phyloP scores from a whole-genome alignment of 1,284 basidiomycete genomes.

The Microbotryum silenes-acaulis region DNA sequence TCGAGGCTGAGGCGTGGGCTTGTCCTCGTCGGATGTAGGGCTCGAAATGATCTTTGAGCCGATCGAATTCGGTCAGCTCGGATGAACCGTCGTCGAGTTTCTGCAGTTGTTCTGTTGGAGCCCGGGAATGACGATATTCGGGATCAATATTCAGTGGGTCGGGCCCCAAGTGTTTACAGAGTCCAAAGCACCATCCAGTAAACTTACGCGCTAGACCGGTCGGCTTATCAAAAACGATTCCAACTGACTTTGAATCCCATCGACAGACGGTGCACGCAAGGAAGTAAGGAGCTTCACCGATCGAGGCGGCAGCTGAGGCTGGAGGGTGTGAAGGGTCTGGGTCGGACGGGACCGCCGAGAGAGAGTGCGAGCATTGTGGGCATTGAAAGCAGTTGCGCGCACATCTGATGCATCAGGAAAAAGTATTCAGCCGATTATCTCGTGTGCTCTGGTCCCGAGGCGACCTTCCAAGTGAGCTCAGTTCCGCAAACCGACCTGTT shows the following conservation, averaged over 20 bases:
- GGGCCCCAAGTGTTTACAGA: background rate
- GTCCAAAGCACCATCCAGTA: background rate
- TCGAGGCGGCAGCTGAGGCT: constrained; percentile 38
- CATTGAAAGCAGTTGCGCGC: constrained; percentile 96
- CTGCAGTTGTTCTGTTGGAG: constrained; percentile 66
- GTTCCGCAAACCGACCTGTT: constrained; percentile 55
- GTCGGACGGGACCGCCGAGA: constrained; percentile 80
- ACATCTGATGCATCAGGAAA: constrained; percentile 54
- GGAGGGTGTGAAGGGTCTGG: constrained; percentile 51
- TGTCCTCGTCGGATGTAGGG: constrained; percentile 53
- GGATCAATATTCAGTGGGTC: background rate
- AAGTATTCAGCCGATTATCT: background rate
- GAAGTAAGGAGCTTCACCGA: constrained; percentile 80
- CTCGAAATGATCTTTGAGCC: constrained; percentile 88
- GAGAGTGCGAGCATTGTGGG: constrained; percentile 79
- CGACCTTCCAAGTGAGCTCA: background rate
- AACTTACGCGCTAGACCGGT: constrained; percentile 63
- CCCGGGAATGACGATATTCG: background rate
- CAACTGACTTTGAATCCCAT: constrained; percentile 88
- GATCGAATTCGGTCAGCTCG: constrained; percentile 78
- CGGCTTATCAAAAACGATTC: constrained; percentile 89
- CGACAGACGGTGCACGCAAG: constrained; percentile 84
- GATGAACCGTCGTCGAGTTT: constrained; percentile 76
- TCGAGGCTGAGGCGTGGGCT: constrained; percentile 1
- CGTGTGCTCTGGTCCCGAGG: background rate